Base-by-base conservation (phyloP, 495 filamentous ascomycete genomes). In the Aspergillus mulundensis region DNA sequence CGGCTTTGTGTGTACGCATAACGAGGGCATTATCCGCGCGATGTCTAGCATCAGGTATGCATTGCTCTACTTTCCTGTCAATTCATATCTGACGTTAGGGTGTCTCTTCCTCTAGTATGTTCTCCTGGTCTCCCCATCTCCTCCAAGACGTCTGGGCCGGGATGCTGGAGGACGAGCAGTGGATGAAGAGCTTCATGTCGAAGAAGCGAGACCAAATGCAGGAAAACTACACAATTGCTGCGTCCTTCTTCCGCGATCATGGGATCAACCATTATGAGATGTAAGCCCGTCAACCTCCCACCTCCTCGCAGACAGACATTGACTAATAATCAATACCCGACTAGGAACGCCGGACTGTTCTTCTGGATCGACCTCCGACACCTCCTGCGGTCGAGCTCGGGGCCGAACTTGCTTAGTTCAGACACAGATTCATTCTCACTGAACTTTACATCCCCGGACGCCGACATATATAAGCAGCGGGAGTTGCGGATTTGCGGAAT, bases 331-430 rank as follows among this genome's bases (percentile, higher is more conserved):
- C 28, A n/a, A n/a, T n/a, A n/a, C n/a, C 10, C 10, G 10, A 4
- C 28, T 30, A 30, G 28, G 28, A 30, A 30, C 10, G 28, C 28
- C 28, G 78, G 68, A 0, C 63, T 81, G 24, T 82, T 82, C 56
- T 57, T 82, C 21, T 81, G 79, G 79, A 50, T 75, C 7, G 72
- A 81, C 68, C 58, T 82, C 18, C 51, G 51, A n/a, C 61, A 64
- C n/a, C 66, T 53, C 20, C 53, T 20, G 23, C 1, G n/a, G 53
- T 15, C 12, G 38, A 18, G 38, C 38, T 40, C 14, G 38, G 12
- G 15, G 38, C 14, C 38, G 14, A 10, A 4, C 5, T 30, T 10
- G 10, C 4, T 10, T 30, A 10, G 10, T 10, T 5, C 28, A 30
- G 10, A 10, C 10, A 30, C 4, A 30, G 10, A 30, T 5, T 10